Percentiles rank a stretch among this genome's conserved stretches.
Evolutionary conservation across 305 asterid genomes (phyloP).

Genomic region (Rubia balearica): DNA sequence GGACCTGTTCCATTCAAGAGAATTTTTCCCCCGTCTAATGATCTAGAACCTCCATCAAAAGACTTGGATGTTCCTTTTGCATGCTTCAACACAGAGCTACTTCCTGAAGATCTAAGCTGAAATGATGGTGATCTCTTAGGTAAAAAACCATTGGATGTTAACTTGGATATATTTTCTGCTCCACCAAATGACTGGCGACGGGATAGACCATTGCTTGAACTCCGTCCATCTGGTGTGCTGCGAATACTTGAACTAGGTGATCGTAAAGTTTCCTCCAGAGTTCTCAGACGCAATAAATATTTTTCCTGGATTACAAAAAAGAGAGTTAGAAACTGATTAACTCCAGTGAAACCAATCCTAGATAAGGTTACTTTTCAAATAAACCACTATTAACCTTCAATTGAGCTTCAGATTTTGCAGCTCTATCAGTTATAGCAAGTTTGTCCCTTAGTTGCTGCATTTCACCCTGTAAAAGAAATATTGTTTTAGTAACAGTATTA

Average conservation of each 20-base stretch:
- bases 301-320: conserved; percentile 57
- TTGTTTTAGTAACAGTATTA: conserved; percentile 7
- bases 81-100: conserved; percentile 82
- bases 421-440: conserved; percentile 77
- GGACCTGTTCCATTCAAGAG: conserved; percentile 88
- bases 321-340: conserved; percentile 14
- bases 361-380: background rate
- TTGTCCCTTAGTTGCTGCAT: conserved; percentile 96
- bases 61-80: conserved; percentile 99
- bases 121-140: conserved; percentile 95
- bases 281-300: conserved; percentile 73
- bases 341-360: background rate
- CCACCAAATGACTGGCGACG: conserved; percentile 98
- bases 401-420: conserved; percentile 91
- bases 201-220: conserved; percentile 67
- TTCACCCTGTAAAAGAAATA: conserved; percentile 59
- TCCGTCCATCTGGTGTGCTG: conserved; percentile 54
- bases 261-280: conserved; percentile 91
- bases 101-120: conserved; percentile 80
- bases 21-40: conserved; percentile 73
- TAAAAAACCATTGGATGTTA: conserved; percentile 76
- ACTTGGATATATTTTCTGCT: conserved; percentile 73
- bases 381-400: conserved; percentile 52
- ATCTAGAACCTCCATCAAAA: conserved; percentile 93
- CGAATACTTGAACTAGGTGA: conserved; percentile 59